A percentile compares a stretch with the other conserved stretches of the same genome.
Evolutionary conservation across 129 eudicot genomes (phyloP).

Genomic region (Dittrichia graveolens): DNA sequence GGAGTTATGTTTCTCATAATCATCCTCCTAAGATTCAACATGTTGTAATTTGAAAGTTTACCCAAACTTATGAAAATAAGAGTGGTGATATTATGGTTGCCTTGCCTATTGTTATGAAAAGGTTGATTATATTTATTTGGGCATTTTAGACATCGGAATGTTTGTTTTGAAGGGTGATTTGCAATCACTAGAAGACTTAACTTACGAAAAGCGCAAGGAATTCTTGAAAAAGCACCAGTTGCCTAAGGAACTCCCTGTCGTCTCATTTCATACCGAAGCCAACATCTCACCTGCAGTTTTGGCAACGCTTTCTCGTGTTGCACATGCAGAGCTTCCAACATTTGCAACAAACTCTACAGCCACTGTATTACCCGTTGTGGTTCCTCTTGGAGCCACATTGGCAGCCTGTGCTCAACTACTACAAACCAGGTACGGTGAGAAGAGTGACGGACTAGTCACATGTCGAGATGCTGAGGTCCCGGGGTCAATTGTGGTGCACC

Average conservation of each 20-base stretch:
- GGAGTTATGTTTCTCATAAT: too few species aligned
- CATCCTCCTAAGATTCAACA: too few species aligned
- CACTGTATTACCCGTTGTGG: constrained; percentile 70
- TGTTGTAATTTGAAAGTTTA: too few species aligned
- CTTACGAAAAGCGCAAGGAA: constrained; percentile 74
- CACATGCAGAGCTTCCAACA: constrained; percentile 86
- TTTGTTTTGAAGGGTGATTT: constrained; percentile 77
- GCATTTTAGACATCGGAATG: neutral
- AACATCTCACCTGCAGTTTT: constrained; percentile 84
- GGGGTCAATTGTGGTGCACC: constrained; percentile 89
- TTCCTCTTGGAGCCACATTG: constrained; percentile 94
- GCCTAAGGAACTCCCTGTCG: constrained; percentile 82
- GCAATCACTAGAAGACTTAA: constrained; percentile 90
- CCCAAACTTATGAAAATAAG: too few species aligned
- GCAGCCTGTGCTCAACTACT: constrained; percentile 96
- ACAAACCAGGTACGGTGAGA: constrained; percentile 83
- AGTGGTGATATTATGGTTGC: too few species aligned
- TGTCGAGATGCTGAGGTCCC: constrained; percentile 99
- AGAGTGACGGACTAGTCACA: constrained; percentile 98
- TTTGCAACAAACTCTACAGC: constrained; percentile 44
- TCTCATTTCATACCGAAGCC: constrained; percentile 90
- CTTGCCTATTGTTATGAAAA: too few species aligned
- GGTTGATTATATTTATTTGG: too few species aligned
- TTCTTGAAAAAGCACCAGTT: constrained; percentile 65
- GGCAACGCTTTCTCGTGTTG: constrained; percentile 89